Conservation (phyloP, 768 basidiomycete genomes). For the Naganishia randhawae region DNA sequence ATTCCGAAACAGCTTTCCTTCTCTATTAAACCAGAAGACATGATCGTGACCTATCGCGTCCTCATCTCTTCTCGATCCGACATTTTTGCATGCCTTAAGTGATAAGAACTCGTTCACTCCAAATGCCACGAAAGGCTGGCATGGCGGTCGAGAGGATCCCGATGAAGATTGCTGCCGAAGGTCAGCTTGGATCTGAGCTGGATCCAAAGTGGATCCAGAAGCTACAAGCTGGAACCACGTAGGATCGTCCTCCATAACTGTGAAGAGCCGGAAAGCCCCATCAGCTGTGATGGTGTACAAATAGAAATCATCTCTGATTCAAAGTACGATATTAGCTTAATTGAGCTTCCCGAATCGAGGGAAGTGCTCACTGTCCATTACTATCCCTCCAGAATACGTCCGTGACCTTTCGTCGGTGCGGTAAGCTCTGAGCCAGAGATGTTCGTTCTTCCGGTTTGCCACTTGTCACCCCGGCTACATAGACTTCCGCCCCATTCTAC, state of each 20-base stretch:
- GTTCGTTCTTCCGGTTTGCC: not conserved
- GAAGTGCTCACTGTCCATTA: not conserved
- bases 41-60: slow-evolving; percentile 15
- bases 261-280: slow-evolving; percentile 10
- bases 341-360: not conserved
- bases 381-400: slow-evolving; percentile 5
- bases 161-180: not conserved
- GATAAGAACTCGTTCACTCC: slow-evolving; percentile 1
- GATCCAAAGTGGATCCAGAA: not conserved
- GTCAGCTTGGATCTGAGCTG: not conserved
- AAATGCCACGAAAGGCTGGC: slow-evolving; percentile 16
- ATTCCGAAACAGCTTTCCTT: not conserved
- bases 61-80: not conserved
- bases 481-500: not conserved
- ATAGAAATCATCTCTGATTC: slow-evolving; percentile 1
- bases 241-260: slow-evolving; percentile 19
- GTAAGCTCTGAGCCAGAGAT: not conserved
- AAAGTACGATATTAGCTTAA: not conserved
- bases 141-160: not conserved
- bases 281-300: slow-evolving; percentile 11
- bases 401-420: not conserved
- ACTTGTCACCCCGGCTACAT: not conserved
- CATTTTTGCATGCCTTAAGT: not conserved
- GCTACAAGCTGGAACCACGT: slow-evolving; percentile 14
- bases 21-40: slow-evolving; percentile 9